Percentiles rank a stretch among this genome's conserved stretches.
Conservation (phyloP, 129 eudicot species). For the Lactuca sativa region DNA sequence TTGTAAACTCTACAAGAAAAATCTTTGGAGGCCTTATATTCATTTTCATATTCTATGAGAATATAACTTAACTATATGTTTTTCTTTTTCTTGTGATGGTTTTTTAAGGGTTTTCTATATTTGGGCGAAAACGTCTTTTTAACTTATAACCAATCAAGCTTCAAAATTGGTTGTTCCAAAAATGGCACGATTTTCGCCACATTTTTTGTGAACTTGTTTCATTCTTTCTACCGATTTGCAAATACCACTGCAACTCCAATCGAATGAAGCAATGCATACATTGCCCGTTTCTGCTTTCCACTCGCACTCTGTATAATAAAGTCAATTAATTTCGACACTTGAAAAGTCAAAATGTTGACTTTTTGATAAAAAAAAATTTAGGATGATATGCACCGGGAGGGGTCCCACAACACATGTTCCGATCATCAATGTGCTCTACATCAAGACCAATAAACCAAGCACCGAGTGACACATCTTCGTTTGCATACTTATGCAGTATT, state of each 20-base stretch:
- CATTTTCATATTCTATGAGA: slow-evolving; percentile 18
- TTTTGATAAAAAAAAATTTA: not conserved
- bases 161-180: slow-evolving; percentile 45
- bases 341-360: slow-evolving; percentile 12
- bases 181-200: slow-evolving; percentile 53
- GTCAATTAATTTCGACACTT: slow-evolving; percentile 15
- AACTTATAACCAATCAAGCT: not conserved
- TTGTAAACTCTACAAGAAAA: slow-evolving; percentile 4
- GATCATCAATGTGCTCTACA: slow-evolving; percentile 55
- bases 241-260: slow-evolving; percentile 77
- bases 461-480: slow-evolving; percentile 66
- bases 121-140: slow-evolving; percentile 1
- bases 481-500: slow-evolving; percentile 62
- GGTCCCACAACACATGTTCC: slow-evolving; percentile 66
- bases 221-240: slow-evolving; percentile 75
- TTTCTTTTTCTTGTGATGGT: not conserved
- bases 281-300: slow-evolving; percentile 59
- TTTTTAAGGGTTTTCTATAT: not conserved
- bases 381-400: slow-evolving; percentile 43
- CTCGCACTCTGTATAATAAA: slow-evolving; percentile 40
- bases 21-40: not conserved
- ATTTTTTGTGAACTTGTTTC: slow-evolving; percentile 55
- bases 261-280: slow-evolving; percentile 66
- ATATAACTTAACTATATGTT: not conserved
- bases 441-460: slow-evolving; percentile 70